These are phyloP conservation scores for Microdochium nivale DNA, from an alignment of 2,329 filamentous ascomycete species.

Conservation along the genomic window DNA sequence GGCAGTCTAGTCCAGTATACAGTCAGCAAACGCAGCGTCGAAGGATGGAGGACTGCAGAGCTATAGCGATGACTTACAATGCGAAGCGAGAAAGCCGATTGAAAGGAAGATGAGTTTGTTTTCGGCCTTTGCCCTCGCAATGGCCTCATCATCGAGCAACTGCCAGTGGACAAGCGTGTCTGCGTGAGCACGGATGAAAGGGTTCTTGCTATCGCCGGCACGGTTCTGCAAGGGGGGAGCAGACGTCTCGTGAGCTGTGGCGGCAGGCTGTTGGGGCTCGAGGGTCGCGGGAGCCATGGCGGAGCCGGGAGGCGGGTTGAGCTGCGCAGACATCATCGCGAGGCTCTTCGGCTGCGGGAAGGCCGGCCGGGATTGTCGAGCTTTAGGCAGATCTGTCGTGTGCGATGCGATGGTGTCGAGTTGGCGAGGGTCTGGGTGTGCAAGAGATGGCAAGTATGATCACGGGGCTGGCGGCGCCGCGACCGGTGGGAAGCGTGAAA, in stretches of 20 bases:
- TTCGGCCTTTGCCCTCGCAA: constrained; percentile 67
- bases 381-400: background rate
- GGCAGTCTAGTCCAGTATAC: constrained; percentile 45
- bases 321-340: constrained; percentile 23
- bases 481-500: background rate
- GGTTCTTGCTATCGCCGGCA: constrained; percentile 32
- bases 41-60: background rate
- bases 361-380: background rate
- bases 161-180: constrained; percentile 89
- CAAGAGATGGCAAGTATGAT: too few species aligned
- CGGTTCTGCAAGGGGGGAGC: constrained; percentile 24
- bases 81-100: constrained; percentile 91
- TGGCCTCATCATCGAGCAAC: constrained; percentile 68
- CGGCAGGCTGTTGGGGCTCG: constrained; percentile 5
- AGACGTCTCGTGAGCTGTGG: constrained; percentile 5
- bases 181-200: constrained; percentile 62
- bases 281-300: constrained; percentile 3
- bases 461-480: background rate
- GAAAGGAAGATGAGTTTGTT: constrained; percentile 90
- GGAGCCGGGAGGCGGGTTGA: constrained; percentile 13
- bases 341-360: background rate
- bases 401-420: background rate
- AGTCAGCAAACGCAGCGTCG: background rate
- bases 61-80: constrained; percentile 55
- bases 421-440: background rate